Percentiles rank a stretch among this genome's conserved stretches.
Evolutionary conservation across 805 yeast genomes (phyloP).

Genomic region (Lipomyces yamanashiensis): DNA sequence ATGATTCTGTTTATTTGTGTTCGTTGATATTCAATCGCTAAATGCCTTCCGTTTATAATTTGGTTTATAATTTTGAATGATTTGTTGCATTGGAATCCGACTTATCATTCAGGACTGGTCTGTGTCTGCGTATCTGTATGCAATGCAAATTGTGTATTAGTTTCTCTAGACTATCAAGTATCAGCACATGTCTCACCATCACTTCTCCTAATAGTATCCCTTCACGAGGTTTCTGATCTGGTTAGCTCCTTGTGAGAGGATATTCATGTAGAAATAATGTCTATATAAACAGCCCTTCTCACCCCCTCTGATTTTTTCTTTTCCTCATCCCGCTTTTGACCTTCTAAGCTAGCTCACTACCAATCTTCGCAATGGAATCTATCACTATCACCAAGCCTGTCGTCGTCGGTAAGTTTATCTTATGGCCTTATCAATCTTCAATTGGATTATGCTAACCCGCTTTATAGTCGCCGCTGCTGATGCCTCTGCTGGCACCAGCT

Average conservation of each 20-base stretch:
- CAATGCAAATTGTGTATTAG: no score
- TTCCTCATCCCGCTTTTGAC: neutral
- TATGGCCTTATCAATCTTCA: neutral
- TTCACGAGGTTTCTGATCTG: neutral
- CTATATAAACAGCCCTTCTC: neutral
- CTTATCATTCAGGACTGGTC: no score
- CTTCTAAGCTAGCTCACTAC: neutral
- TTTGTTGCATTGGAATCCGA: no score
- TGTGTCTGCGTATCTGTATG: no score
- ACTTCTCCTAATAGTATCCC: neutral
- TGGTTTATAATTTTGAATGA: no score
- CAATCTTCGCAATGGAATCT: constrained; percentile 1
- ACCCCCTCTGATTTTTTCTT: neutral
- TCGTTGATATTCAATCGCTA: no score
- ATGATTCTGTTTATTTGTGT: no score
- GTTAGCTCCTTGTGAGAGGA: no score
- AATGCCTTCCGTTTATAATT: no score
- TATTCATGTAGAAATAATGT: neutral
- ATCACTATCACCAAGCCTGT: constrained; percentile 8
- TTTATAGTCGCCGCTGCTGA: neutral
- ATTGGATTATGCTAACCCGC: neutral
- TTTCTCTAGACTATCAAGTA: no score
- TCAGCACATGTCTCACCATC: no score
- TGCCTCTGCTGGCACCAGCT: neutral
- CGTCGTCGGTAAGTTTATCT: neutral